Percentiles rank a stretch among this genome's conserved stretches.
phyloP scores from a whole-genome alignment of 1,139 yeast species.

The Kluyveromyces sp. region DNA sequence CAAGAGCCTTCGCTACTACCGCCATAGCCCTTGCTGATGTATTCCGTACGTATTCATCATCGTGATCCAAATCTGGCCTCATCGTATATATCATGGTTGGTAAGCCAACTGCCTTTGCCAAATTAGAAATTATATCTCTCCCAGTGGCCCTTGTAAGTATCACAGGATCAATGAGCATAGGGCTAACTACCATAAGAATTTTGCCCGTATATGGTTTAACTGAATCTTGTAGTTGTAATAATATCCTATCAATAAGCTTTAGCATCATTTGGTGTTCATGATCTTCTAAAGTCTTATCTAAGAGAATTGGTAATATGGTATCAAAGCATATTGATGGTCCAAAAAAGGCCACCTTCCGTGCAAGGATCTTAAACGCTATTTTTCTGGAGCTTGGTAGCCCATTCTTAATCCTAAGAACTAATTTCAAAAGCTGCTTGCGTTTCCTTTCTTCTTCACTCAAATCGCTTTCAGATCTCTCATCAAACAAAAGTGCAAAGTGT shows the following conservation, averaged over 20 bases:
- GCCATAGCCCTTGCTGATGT: constrained; percentile 77
- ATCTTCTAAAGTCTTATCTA: constrained; percentile 68
- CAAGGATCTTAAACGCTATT: constrained; percentile 58
- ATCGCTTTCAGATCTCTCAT: constrained; percentile 31
- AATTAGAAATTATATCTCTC: constrained; percentile 64
- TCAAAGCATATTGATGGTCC: constrained; percentile 69
- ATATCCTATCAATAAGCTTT: constrained; percentile 63
- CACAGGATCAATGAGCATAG: constrained; percentile 76
- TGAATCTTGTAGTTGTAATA: constrained; percentile 55
- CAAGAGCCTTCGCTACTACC: constrained; percentile 74
- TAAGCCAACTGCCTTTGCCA: constrained; percentile 78
- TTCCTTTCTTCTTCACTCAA: constrained; percentile 46
- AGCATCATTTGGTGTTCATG: constrained; percentile 79
- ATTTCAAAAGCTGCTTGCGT: constrained; percentile 55
- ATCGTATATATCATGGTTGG: constrained; percentile 68
- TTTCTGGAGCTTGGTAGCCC: constrained; percentile 66
- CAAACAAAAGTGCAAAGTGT: constrained; percentile 58
- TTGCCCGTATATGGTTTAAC: constrained; percentile 70
- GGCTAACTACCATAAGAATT: constrained; percentile 67
- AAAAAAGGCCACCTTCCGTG: constrained; percentile 54
- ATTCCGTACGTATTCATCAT: constrained; percentile 76
- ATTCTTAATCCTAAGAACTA: constrained; percentile 66
- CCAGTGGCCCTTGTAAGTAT: constrained; percentile 67
- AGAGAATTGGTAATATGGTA: constrained; percentile 62
- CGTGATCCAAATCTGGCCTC: constrained; percentile 75